Evolutionary conservation across 306 rosid genomes (phyloP).

Genomic region (Rosa chinensis): DNA sequence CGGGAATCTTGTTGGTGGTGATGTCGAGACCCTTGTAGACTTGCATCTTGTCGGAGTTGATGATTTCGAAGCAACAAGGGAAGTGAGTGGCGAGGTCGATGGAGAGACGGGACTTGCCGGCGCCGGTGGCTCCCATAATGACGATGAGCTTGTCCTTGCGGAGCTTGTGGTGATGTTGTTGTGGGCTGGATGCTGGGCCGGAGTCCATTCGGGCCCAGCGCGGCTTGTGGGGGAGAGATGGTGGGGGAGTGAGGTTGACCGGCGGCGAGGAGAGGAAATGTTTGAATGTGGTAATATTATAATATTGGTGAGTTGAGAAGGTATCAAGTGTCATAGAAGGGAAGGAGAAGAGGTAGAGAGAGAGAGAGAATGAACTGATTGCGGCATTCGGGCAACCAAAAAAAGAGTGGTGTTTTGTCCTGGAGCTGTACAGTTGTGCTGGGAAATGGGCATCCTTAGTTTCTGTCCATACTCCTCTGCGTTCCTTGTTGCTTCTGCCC

Average conservation of each 20-base stretch:
- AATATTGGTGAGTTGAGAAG: slow-evolving; percentile 27
- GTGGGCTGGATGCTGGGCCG: slow-evolving; percentile 25
- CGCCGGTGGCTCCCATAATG: slow-evolving; percentile 86
- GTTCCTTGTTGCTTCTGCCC: no score
- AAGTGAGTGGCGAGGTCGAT: slow-evolving; percentile 69
- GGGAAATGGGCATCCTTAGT: no score
- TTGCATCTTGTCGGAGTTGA: slow-evolving; percentile 93
- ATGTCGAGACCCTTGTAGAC: slow-evolving; percentile 74
- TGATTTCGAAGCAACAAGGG: slow-evolving; percentile 55
- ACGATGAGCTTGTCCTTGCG: slow-evolving; percentile 62
- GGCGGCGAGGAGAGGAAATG: not conserved
- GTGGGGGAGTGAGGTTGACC: not conserved
- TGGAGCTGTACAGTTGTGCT: no score
- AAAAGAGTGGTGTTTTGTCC: no score
- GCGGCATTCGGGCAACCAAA: no score
- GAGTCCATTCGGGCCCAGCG: slow-evolving; percentile 53
- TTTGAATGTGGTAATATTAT: not conserved
- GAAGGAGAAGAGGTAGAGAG: not conserved
- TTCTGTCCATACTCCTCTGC: no score
- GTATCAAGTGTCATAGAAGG: slow-evolving; percentile 44
- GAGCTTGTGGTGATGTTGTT: slow-evolving; percentile 17
- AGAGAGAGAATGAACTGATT: no score
- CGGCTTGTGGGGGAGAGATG: not conserved
- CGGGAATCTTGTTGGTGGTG: slow-evolving; percentile 84
- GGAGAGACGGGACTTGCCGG: slow-evolving; percentile 82